Evolutionary conservation across 208 protist genomes (phyloP).

Genomic region (Acanthamoeba triangularis): DNA sequence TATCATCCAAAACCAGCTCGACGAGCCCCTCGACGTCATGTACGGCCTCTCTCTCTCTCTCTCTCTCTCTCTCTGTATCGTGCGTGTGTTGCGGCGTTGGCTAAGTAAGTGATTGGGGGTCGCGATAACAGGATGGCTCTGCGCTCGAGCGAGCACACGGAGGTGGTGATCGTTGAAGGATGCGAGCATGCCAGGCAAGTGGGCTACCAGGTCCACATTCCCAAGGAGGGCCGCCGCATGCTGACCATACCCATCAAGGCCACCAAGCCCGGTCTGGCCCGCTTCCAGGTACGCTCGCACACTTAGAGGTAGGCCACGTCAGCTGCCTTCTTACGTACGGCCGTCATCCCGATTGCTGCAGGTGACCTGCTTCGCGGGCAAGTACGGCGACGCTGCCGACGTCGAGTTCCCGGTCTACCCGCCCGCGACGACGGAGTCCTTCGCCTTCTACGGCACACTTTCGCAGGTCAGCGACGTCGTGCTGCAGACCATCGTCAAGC

Average conservation of each 20-base stretch:
- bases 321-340: too few relatives aligned
- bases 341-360: not conserved
- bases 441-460: slow-evolving; percentile 70
- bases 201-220: slow-evolving; percentile 48
- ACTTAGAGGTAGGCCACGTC: not conserved
- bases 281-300: slow-evolving; percentile 32
- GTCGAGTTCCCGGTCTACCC: slow-evolving; percentile 66
- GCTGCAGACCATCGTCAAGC: slow-evolving; percentile 65
- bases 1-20: slow-evolving; percentile 75
- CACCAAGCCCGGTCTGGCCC: slow-evolving; percentile 18
- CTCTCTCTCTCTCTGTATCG: not conserved
- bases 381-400: slow-evolving; percentile 62
- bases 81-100: not conserved
- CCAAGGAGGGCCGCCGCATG: slow-evolving; percentile 60
- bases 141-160: slow-evolving; percentile 29
- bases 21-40: slow-evolving; percentile 18
- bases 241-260: slow-evolving; percentile 57
- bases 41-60: not conserved
- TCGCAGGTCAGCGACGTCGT: slow-evolving; percentile 12
- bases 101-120: not conserved
- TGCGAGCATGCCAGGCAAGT: not conserved
- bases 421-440: slow-evolving; percentile 73
- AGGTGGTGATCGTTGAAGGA: slow-evolving; percentile 9
- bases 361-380: slow-evolving; percentile 66
- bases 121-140: not conserved